These are phyloP conservation scores for Geosmithia flava DNA, from an alignment of 2,329 filamentous ascomycete genomes.

Conservation along the genomic window DNA sequence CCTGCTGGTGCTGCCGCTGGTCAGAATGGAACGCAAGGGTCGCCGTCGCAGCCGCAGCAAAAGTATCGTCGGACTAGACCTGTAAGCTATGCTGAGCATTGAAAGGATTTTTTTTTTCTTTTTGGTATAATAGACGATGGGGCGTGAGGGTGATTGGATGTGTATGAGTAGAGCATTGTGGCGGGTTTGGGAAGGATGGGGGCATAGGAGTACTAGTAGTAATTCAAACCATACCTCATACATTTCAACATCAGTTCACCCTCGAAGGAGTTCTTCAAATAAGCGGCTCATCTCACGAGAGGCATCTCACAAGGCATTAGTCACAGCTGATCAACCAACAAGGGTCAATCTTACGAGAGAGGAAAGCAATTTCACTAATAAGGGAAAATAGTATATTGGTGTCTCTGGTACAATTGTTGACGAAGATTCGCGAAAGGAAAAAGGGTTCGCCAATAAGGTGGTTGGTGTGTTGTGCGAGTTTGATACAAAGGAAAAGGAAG, in stretches of 20 bases:
- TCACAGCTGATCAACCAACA: too few relatives aligned
- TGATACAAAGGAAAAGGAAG: conserved; percentile 36
- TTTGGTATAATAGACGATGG: background rate
- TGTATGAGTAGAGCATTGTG: too few relatives aligned
- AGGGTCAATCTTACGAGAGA: too few relatives aligned
- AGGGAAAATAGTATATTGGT: conserved; percentile 25
- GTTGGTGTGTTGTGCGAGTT: conserved; percentile 10
- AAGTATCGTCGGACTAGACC: conserved; percentile 23
- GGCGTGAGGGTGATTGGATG: too few relatives aligned
- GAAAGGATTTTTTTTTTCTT: background rate
- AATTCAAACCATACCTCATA: too few relatives aligned
- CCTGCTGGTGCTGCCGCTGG: too few relatives aligned
- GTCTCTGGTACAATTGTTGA: conserved; percentile 36
- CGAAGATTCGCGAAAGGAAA: conserved; percentile 15
- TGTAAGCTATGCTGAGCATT: conserved; percentile 23
- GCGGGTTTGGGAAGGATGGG: too few relatives aligned
- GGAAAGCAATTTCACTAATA: conserved; percentile 12
- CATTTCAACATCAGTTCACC: too few relatives aligned
- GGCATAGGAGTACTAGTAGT: too few relatives aligned
- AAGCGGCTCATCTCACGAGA: too few relatives aligned
- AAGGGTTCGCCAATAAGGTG: conserved; percentile 7
- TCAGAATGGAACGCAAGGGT: conserved; percentile 1
- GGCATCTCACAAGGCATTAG: too few relatives aligned
- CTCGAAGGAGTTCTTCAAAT: too few relatives aligned
- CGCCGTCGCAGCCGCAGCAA: conserved; percentile 9